phyloP scores from a whole-genome alignment of 257 asterid genomes.

The Primulina tabacum region DNA sequence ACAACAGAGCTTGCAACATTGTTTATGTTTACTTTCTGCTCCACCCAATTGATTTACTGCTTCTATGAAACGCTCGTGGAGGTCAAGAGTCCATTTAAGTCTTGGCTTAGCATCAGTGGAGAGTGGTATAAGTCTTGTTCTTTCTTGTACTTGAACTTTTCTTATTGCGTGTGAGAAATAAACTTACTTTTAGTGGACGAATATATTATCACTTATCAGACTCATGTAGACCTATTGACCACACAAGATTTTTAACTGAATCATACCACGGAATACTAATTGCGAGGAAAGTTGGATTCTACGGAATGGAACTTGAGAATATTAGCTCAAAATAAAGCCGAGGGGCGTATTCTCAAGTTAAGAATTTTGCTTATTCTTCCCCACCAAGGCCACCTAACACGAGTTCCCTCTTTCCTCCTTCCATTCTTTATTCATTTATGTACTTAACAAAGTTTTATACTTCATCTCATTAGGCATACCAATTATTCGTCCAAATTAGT shows the following conservation, averaged over 20 bases:
- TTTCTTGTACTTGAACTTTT: too few species aligned
- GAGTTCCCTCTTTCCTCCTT: conserved; percentile 35
- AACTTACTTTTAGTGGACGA: too few species aligned
- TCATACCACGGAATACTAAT: conserved; percentile 1
- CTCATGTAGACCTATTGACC: too few species aligned
- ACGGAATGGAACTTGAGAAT: conserved; percentile 45
- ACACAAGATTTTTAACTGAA: conserved; percentile 38
- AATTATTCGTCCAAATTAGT: neutral
- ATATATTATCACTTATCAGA: conserved; percentile 9
- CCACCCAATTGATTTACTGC: conserved; percentile 99
- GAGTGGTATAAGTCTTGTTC: conserved; percentile 24
- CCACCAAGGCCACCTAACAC: conserved; percentile 45
- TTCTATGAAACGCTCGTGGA: conserved; percentile 80
- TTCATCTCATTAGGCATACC: too few species aligned
- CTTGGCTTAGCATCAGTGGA: conserved; percentile 99
- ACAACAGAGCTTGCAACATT: conserved; percentile 6
- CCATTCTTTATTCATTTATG: conserved; percentile 2
- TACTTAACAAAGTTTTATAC: too few species aligned
- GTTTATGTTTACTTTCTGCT: conserved; percentile 80
- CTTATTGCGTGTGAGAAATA: too few species aligned
- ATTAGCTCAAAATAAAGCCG: conserved; percentile 40
- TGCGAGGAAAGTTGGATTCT: conserved; percentile 36
- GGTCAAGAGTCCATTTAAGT: conserved; percentile 91
- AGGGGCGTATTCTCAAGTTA: conserved; percentile 44
- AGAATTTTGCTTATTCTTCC: conserved; percentile 41